Evolutionary conservation across 805 yeast genomes (phyloP).

Genomic region (Kuraishia hungarica): DNA sequence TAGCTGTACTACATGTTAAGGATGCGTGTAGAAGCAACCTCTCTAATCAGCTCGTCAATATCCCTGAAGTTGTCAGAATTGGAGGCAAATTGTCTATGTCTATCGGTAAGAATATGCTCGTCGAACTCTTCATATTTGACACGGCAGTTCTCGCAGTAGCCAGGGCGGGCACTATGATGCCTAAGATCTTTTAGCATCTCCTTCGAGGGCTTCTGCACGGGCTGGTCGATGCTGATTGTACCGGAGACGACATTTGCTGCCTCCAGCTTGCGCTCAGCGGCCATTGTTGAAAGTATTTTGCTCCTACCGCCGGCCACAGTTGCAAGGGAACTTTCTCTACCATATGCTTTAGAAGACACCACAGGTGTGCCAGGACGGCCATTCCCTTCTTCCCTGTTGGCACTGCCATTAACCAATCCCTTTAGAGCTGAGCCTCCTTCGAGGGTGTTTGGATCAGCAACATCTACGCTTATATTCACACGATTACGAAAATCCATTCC

Average conservation of each 20-base stretch:
- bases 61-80: constrained; percentile 64
- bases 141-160: constrained; percentile 92
- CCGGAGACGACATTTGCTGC: constrained; percentile 10
- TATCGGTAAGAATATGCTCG: constrained; percentile 59
- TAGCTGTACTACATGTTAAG: background rate
- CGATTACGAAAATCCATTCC: background rate
- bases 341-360: background rate
- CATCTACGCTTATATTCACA: background rate
- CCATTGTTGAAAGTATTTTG: background rate
- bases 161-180: constrained; percentile 33
- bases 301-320: constrained; percentile 3
- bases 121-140: constrained; percentile 74
- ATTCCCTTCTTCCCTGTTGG: background rate
- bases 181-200: background rate
- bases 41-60: constrained; percentile 63
- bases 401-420: constrained; percentile 4
- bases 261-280: constrained; percentile 7
- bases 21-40: constrained; percentile 19
- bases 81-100: constrained; percentile 73
- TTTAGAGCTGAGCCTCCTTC: background rate
- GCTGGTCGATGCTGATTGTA: constrained; percentile 11
- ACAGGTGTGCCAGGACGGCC: background rate
- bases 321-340: constrained; percentile 1
- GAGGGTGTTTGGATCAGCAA: background rate
- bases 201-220: background rate